These are phyloP conservation scores for Penicillium sp. DNA, from an alignment of 2,329 filamentous ascomycete species.

Conservation along the genomic window DNA sequence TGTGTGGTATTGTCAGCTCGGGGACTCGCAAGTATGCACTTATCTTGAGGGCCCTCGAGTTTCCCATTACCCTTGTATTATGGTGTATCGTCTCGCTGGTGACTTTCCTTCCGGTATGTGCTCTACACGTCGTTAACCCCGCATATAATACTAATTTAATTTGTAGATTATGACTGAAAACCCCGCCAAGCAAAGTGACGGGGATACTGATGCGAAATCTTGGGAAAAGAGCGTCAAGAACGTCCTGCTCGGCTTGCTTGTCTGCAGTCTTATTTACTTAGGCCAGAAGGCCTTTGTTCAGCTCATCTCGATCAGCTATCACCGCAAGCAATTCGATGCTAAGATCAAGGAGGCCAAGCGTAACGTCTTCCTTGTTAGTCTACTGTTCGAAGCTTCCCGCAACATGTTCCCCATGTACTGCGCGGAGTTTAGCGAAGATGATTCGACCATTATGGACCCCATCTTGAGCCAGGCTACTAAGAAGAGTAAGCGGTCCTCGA, in stretches of 20 bases:
- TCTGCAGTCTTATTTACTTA: slow-evolving; percentile 58
- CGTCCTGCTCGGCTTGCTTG: slow-evolving; percentile 58
- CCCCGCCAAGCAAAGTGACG: slow-evolving; percentile 32
- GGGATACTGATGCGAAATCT: slow-evolving; percentile 34
- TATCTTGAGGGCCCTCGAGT: slow-evolving; percentile 58
- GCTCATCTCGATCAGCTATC: slow-evolving; percentile 67
- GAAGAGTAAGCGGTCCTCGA: slow-evolving; percentile 58
- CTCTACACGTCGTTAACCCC: neutral
- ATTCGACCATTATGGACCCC: slow-evolving; percentile 85
- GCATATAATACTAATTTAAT: neutral
- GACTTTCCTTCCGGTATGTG: slow-evolving; percentile 56
- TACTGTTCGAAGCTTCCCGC: slow-evolving; percentile 88
- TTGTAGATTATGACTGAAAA: slow-evolving; percentile 46
- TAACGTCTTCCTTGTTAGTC: slow-evolving; percentile 74
- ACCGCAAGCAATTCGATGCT: slow-evolving; percentile 64
- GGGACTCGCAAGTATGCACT: slow-evolving; percentile 64
- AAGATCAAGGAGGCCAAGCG: slow-evolving; percentile 88
- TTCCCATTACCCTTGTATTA: slow-evolving; percentile 59
- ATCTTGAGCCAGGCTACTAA: slow-evolving; percentile 65
- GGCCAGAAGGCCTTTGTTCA: slow-evolving; percentile 62
- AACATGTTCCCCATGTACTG: slow-evolving; percentile 90
- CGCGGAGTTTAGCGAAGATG: slow-evolving; percentile 84
- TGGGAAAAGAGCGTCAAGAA: slow-evolving; percentile 60
- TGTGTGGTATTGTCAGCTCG: slow-evolving; percentile 63
- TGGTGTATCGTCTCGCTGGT: slow-evolving; percentile 61